Evolutionary conservation across 192 early-diverging fungal species (phyloP).

Genomic region (Podila epigama): DNA sequence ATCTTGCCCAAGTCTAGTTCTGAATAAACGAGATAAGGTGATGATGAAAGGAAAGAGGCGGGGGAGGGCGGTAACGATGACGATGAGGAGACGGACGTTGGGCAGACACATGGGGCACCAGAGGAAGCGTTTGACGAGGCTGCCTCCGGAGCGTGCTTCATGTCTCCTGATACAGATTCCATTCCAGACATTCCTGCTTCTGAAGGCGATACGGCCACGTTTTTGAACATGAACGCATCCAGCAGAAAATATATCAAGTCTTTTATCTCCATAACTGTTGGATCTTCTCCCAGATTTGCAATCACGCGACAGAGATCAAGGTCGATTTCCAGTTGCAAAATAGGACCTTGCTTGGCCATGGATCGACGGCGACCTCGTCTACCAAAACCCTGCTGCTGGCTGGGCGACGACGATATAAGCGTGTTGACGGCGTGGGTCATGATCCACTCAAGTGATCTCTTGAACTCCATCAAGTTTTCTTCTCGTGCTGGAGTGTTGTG

Average conservation of each 20-base stretch:
- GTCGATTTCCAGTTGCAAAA: slow-evolving; percentile 62
- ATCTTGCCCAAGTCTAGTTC: slow-evolving; percentile 26
- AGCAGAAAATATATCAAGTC: slow-evolving; percentile 75
- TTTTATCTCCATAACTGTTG: slow-evolving; percentile 67
- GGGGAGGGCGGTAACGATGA: neutral
- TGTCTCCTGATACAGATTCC: too few relatives aligned
- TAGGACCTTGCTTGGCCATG: slow-evolving; percentile 17
- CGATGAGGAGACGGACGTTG: neutral
- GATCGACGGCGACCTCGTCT: neutral
- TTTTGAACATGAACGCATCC: slow-evolving; percentile 63
- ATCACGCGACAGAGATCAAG: slow-evolving; percentile 60
- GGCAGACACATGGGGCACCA: neutral
- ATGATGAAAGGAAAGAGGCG: neutral
- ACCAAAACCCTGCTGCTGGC: slow-evolving; percentile 1
- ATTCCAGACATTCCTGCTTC: too few relatives aligned
- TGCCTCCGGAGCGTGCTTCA: too few relatives aligned
- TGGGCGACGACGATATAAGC: slow-evolving; percentile 12
- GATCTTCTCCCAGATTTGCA: slow-evolving; percentile 59
- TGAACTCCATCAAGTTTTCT: slow-evolving; percentile 51
- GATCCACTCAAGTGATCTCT: slow-evolving; percentile 55
- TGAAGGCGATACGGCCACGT: slow-evolving; percentile 10
- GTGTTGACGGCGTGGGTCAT: slow-evolving; percentile 53
- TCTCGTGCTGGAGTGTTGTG: slow-evolving; percentile 25
- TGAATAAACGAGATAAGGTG: slow-evolving; percentile 22
- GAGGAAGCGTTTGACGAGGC: neutral